phyloP scores from a whole-genome alignment of 1,139 yeast genomes.

The Yamadazyma dendronema region DNA sequence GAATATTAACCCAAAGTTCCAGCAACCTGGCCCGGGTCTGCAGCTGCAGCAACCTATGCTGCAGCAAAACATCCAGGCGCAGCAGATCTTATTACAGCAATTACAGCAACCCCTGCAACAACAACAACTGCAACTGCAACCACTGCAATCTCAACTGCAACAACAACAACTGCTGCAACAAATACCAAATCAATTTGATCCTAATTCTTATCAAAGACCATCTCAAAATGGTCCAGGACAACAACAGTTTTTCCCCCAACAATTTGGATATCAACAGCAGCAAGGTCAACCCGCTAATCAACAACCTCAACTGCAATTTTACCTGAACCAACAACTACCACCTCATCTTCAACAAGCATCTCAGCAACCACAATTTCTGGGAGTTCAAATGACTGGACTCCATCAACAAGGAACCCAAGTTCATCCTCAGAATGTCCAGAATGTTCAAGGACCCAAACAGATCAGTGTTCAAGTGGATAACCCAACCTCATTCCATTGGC shows the following conservation, averaged over 20 bases:
- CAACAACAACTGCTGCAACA: conserved; percentile 17
- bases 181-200: conserved; percentile 25
- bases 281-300: conserved; percentile 17
- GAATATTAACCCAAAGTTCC: conserved; percentile 33
- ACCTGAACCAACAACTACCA: conserved; percentile 17
- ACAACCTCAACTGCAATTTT: conserved; percentile 13
- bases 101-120: conserved; percentile 26
- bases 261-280: conserved; percentile 12
- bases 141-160: conserved; percentile 11
- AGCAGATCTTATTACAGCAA: conserved; percentile 45
- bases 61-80: conserved; percentile 37
- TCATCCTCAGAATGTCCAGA: conserved; percentile 2
- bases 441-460: conserved; percentile 25
- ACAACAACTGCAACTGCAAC: conserved; percentile 3
- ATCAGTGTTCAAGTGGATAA: conserved; percentile 43
- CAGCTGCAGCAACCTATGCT: conserved; percentile 28
- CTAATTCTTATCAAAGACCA: conserved; percentile 27
- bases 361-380: conserved; percentile 21
- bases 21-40: conserved; percentile 19
- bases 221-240: conserved; percentile 2
- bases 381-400: conserved; percentile 22
- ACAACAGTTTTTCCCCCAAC: conserved; percentile 18
- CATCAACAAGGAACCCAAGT: conserved; percentile 14
- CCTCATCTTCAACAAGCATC: conserved; percentile 25
- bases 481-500: conserved; percentile 69